These are phyloP conservation scores for Chlorokybus atmophyticus DNA, from an alignment of 139 green algal genomes.

Conservation along the genomic window DNA sequence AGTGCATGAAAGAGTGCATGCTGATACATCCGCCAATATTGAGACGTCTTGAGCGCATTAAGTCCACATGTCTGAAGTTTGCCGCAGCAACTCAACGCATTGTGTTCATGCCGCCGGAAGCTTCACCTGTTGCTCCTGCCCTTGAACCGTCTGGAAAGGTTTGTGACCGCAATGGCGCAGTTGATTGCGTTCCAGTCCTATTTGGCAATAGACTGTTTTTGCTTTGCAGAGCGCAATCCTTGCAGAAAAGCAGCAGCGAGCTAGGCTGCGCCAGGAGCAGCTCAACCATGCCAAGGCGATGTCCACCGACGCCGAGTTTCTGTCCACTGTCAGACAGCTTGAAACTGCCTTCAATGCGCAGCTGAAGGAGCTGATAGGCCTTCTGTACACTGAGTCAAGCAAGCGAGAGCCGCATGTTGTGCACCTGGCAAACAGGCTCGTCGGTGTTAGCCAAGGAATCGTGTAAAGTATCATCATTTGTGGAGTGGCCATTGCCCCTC, in stretches of 20 bases:
- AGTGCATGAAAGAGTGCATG: constrained; percentile 23
- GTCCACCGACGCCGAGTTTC: not conserved
- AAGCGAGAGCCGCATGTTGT: constrained; percentile 6
- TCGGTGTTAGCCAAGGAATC: not conserved
- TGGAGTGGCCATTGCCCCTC: too few species aligned
- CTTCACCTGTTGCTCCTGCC: too few species aligned
- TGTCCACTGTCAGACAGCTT: not conserved
- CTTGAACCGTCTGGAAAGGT: not conserved
- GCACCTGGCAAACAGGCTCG: constrained; percentile 5
- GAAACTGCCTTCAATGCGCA: constrained; percentile 5
- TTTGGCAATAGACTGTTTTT: too few species aligned
- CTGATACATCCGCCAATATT: constrained; percentile 26
- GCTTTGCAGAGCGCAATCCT: not conserved
- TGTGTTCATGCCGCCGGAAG: not conserved
- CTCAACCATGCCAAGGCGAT: not conserved
- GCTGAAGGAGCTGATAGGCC: constrained; percentile 3
- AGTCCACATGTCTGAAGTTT: constrained; percentile 8
- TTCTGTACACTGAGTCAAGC: not conserved
- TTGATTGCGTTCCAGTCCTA: too few species aligned
- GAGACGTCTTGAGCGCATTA: constrained; percentile 10
- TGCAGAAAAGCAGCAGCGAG: not conserved
- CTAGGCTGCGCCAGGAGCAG: not conserved
- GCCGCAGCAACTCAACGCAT: not conserved
- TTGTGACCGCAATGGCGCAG: not conserved
- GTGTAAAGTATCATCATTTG: not conserved